phyloP scores from a whole-genome alignment of 2,329 filamentous ascomycete species.

The Paraphaeosphaeria minitans region DNA sequence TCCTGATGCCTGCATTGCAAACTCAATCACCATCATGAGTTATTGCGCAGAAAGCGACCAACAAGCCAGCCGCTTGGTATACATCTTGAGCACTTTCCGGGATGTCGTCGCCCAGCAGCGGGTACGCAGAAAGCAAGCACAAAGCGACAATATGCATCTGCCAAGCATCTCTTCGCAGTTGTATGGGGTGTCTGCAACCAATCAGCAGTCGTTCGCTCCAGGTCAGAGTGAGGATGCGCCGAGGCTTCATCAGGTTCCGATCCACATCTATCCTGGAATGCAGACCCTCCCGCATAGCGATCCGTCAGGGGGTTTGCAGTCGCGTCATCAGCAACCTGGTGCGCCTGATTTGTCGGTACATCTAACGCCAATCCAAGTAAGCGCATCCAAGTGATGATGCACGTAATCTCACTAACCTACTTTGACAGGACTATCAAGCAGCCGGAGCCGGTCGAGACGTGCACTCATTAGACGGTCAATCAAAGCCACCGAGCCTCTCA shows the following conservation, averaged over 20 bases:
- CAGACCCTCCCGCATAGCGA: constrained; percentile 35
- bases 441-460: constrained; percentile 12
- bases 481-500: constrained; percentile 35
- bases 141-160: constrained; percentile 28
- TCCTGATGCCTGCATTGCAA: constrained; percentile 45
- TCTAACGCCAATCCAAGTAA: constrained; percentile 30
- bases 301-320: constrained; percentile 13
- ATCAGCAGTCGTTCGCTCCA: constrained; percentile 13
- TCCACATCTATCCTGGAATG: constrained; percentile 46
- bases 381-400: neutral
- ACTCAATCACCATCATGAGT: constrained; percentile 47
- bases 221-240: constrained; percentile 22
- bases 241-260: constrained; percentile 40
- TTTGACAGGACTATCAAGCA: constrained; percentile 23
- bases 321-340: constrained; percentile 15
- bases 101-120: constrained; percentile 45
- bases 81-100: constrained; percentile 46
- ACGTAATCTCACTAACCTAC: neutral
- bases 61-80: constrained; percentile 46
- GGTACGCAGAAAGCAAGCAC: constrained; percentile 31
- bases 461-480: constrained; percentile 13
- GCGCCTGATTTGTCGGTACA: constrained; percentile 35
- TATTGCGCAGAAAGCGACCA: constrained; percentile 49
- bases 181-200: constrained; percentile 29
- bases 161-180: constrained; percentile 43